Conservation (phyloP, 164 flowering plant species). For the Berberis thunbergii region DNA sequence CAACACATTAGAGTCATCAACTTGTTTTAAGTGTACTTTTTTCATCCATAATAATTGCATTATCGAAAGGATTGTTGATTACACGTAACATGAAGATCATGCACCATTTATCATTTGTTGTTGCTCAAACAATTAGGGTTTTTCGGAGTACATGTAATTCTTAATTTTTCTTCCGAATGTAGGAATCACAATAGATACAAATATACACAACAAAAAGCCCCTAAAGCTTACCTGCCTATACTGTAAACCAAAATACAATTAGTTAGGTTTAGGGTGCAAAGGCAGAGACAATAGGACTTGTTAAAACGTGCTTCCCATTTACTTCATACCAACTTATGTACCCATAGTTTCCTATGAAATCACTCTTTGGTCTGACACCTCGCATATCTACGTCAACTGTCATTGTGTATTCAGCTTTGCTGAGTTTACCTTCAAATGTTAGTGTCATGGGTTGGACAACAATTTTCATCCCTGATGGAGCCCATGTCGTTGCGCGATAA, state of each 20-base stretch:
- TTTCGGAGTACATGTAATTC: no score
- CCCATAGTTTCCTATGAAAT: background rate
- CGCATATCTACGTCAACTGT: background rate
- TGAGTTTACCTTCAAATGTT: constrained; percentile 9
- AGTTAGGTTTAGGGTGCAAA: background rate
- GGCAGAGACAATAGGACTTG: background rate
- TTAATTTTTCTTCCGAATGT: no score
- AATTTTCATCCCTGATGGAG: constrained; percentile 15
- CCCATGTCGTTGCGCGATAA: constrained; percentile 13
- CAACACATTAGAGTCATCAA: no score
- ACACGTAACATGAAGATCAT: no score
- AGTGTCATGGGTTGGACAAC: constrained; percentile 15
- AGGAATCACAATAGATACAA: no score
- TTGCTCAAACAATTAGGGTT: no score
- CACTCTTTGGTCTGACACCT: background rate
- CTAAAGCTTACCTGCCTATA: background rate
- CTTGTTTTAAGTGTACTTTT: no score
- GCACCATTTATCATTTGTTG: no score
- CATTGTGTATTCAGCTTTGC: constrained; percentile 1
- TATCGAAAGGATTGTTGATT: no score
- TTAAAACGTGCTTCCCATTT: background rate
- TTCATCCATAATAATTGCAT: no score
- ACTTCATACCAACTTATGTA: background rate
- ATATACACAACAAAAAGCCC: no score
- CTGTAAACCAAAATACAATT: background rate